A percentile compares a stretch with the other conserved stretches of the same genome.
phyloP scores from a whole-genome alignment of 2,329 filamentous ascomycete species.

The Botrytis medusae region DNA sequence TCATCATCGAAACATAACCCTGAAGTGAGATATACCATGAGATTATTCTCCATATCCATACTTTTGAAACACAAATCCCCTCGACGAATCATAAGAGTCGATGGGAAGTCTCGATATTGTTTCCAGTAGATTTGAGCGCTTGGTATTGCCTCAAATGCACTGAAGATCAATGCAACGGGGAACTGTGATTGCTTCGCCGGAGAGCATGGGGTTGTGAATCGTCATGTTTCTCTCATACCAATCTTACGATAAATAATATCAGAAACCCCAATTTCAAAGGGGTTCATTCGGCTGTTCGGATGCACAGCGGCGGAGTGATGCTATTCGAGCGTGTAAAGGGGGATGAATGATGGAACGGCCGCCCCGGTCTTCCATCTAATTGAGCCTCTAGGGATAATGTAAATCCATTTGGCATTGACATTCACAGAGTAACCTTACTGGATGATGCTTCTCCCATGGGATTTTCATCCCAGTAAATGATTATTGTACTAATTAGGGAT shows the following conservation, averaged over 20 bases:
- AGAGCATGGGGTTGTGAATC: slow-evolving; percentile 7
- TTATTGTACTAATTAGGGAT: not conserved
- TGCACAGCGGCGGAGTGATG: not conserved
- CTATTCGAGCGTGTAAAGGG: slow-evolving; percentile 2
- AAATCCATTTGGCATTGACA: not conserved
- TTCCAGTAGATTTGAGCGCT: slow-evolving; percentile 12
- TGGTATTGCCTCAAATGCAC: slow-evolving; percentile 18
- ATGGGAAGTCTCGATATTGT: not conserved
- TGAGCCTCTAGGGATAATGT: not conserved
- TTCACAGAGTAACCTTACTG: not conserved
- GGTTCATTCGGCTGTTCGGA: slow-evolving; percentile 18
- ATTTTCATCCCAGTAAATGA: not conserved
- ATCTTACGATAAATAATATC: slow-evolving; percentile 18
- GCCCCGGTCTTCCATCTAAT: not conserved
- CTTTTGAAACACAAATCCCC: not conserved
- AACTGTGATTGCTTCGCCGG: slow-evolving; percentile 18
- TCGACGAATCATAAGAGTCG: not conserved
- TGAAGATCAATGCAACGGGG: slow-evolving; percentile 24
- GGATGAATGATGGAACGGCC: not conserved
- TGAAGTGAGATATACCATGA: not conserved
- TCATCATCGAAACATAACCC: slow-evolving; percentile 1
- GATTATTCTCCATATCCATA: not conserved
- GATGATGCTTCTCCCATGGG: not conserved
- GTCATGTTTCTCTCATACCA: not conserved
- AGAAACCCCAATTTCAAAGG: slow-evolving; percentile 15